phyloP scores from a whole-genome alignment of 1,139 yeast species.

The Magnusiomyces suaveolens region DNA sequence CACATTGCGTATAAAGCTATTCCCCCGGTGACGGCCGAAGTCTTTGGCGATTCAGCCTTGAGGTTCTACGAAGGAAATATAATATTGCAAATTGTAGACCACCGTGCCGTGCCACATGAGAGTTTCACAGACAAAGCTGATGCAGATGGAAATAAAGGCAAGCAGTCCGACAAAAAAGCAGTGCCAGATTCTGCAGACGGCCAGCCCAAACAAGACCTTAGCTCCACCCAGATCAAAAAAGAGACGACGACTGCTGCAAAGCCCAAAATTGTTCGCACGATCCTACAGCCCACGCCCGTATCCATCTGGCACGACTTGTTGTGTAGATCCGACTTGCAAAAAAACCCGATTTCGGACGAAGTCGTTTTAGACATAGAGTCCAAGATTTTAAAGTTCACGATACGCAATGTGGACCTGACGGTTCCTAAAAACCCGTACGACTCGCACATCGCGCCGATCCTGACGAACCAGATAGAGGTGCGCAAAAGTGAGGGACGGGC shows the following conservation, averaged over 20 bases:
- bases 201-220: constrained; percentile 7
- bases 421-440: constrained; percentile 39
- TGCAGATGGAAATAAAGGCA: neutral
- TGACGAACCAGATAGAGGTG: constrained; percentile 8
- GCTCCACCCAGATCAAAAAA: neutral
- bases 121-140: neutral
- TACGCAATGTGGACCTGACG: constrained; percentile 63
- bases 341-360: constrained; percentile 61
- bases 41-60: constrained; percentile 74
- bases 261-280: constrained; percentile 66
- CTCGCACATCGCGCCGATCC: constrained; percentile 9
- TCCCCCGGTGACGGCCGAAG: constrained; percentile 84
- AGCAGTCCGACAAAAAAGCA: neutral
- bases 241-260: constrained; percentile 16
- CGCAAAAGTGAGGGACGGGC: neutral
- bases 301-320: constrained; percentile 79
- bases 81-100: constrained; percentile 75
- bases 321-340: constrained; percentile 70
- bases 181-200: neutral
- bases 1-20: constrained; percentile 73
- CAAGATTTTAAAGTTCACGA: constrained; percentile 67
- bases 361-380: constrained; percentile 71
- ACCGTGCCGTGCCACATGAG: constrained; percentile 35
- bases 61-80: constrained; percentile 83
- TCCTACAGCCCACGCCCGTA: constrained; percentile 69